phyloP scores from a whole-genome alignment of 1,139 yeast genomes.

The Tardiomyces blankii region DNA sequence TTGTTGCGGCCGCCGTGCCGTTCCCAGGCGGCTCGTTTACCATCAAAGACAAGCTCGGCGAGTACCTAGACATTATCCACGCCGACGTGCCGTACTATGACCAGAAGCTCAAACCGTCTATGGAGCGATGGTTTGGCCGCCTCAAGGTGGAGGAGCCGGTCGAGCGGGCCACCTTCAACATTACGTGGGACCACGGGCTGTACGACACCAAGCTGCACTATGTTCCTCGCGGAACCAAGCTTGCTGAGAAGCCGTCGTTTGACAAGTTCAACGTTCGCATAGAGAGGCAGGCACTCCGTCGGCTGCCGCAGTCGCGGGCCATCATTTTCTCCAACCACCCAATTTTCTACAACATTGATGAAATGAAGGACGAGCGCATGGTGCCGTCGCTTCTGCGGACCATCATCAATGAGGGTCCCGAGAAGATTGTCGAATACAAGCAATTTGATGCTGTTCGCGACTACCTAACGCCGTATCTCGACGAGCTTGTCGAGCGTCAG shows the following conservation, averaged over 20 bases:
- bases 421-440: conserved; percentile 52
- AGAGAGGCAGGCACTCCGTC: conserved; percentile 55
- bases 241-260: conserved; percentile 21
- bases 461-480: conserved; percentile 48
- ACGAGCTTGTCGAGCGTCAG: conserved; percentile 46
- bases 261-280: conserved; percentile 46
- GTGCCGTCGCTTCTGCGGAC: conserved; percentile 56
- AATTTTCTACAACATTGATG: conserved; percentile 55
- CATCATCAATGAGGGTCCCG: conserved; percentile 56
- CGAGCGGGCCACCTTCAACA: conserved; percentile 67
- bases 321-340: conserved; percentile 59
- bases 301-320: conserved; percentile 52
- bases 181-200: conserved; percentile 60
- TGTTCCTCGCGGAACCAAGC: conserved; percentile 26
- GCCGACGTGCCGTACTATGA: conserved; percentile 63
- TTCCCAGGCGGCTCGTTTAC: conserved; percentile 73
- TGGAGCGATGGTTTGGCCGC: conserved; percentile 65
- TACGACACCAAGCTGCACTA: conserved; percentile 32
- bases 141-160: conserved; percentile 52
- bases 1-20: conserved; percentile 67
- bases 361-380: conserved; percentile 69
- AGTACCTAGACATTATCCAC: conserved; percentile 52
- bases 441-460: conserved; percentile 46
- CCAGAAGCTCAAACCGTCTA: conserved; percentile 52
- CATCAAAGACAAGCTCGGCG: conserved; percentile 47